Evolutionary conservation across 2,329 filamentous ascomycete species (phyloP).

Genomic region (Fusarium papillatum): DNA sequence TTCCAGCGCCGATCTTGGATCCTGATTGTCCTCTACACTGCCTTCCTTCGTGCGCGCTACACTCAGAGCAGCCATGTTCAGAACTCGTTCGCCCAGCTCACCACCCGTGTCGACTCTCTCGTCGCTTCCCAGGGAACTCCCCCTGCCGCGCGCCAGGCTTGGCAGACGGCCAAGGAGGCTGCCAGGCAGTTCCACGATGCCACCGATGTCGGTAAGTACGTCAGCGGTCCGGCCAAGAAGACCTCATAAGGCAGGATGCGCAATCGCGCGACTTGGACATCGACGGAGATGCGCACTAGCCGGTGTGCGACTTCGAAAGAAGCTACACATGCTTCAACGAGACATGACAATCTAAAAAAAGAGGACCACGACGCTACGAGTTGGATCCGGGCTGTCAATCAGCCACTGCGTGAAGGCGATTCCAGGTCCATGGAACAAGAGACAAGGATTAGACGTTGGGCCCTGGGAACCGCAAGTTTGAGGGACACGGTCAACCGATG

Average conservation of each 20-base stretch:
- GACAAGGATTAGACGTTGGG: neutral
- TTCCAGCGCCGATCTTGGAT: conserved; percentile 96
- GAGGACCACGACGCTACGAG: conserved; percentile 35
- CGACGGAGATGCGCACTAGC: conserved; percentile 10
- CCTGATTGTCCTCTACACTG: conserved; percentile 86
- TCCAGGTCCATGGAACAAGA: conserved; percentile 22
- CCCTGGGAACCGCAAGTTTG: neutral
- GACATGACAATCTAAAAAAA: conserved; percentile 25
- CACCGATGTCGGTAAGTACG: conserved; percentile 84
- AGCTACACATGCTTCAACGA: conserved; percentile 20
- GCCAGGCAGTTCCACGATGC: conserved; percentile 82
- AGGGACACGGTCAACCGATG: conserved; percentile 2
- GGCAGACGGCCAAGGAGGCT: conserved; percentile 83
- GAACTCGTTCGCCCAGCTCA: conserved; percentile 79
- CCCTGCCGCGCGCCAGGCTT: conserved; percentile 82
- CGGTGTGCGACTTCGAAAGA: neutral
- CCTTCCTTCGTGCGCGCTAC: conserved; percentile 92
- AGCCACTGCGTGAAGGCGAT: conserved; percentile 23
- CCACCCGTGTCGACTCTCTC: conserved; percentile 83
- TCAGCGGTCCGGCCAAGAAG: conserved; percentile 68
- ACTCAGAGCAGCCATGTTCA: conserved; percentile 95
- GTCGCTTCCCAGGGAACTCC: conserved; percentile 90
- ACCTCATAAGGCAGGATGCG: conserved; percentile 50
- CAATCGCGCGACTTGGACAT: conserved; percentile 9
- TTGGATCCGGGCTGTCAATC: conserved; percentile 30